Percentiles rank a stretch among this genome's conserved stretches.
Conservation (phyloP, 495 filamentous ascomycete genomes). For the Pseudoneurospora amorphoporcata region DNA sequence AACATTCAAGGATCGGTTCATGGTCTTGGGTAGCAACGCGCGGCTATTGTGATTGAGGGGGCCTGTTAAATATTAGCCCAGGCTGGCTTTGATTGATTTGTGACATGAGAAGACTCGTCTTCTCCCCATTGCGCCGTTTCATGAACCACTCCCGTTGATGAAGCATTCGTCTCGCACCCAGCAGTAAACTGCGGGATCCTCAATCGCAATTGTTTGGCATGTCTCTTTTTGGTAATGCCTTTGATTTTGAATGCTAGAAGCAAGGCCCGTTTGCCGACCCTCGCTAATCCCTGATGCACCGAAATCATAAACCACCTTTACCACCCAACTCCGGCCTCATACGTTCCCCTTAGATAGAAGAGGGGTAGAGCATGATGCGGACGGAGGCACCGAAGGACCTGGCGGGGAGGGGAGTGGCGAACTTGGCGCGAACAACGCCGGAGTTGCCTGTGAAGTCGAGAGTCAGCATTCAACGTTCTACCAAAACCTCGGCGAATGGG, state of each 20-base stretch:
- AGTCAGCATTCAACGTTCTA: conserved; percentile 7
- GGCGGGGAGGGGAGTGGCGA: conserved; percentile 86
- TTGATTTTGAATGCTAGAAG: conserved; percentile 33
- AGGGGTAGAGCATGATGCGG: conserved; percentile 98
- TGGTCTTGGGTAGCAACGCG: background rate
- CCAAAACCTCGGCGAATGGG: background rate
- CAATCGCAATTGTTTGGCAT: conserved; percentile 17
- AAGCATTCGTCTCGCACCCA: conserved; percentile 16
- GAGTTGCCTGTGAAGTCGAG: conserved; percentile 61
- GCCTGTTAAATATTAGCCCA: conserved; percentile 8
- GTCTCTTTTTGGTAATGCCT: conserved; percentile 34
- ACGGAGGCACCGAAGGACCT: conserved; percentile 94
- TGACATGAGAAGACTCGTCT: conserved; percentile 11
- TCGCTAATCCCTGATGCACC: conserved; percentile 45
- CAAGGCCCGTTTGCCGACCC: conserved; percentile 36
- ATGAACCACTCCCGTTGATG: conserved; percentile 7
- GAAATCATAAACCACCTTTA: conserved; percentile 43
- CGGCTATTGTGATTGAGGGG: background rate
- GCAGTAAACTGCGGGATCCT: conserved; percentile 17
- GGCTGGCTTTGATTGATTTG: conserved; percentile 16
- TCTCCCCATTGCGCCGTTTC: conserved; percentile 9
- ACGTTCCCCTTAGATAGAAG: conserved; percentile 45
- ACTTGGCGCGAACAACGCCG: conserved; percentile 91
- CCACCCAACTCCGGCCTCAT: conserved; percentile 42
- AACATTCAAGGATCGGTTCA: background rate